Evolutionary conservation across 2,329 filamentous ascomycete genomes (phyloP).

Genomic region (Penicillium frequentans): DNA sequence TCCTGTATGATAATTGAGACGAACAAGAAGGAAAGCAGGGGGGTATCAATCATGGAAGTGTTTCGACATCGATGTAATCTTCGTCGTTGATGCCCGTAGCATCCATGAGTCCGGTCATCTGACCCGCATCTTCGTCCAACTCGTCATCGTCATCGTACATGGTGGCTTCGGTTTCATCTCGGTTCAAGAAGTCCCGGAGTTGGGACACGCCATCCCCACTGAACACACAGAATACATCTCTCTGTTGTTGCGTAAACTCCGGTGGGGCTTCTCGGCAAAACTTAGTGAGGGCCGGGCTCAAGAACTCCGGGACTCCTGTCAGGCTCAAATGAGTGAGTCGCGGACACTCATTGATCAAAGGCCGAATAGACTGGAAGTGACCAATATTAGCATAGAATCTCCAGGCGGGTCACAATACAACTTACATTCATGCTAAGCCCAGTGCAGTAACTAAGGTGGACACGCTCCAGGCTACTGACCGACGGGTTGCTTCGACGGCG

Average conservation of each 20-base stretch:
- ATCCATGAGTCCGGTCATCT: conserved; percentile 43
- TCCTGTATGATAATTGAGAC: conserved; percentile 17
- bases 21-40: conserved; percentile 12
- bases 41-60: conserved; percentile 32
- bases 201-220: conserved; percentile 79
- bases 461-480: conserved; percentile 77
- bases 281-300: conserved; percentile 76
- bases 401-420: conserved; percentile 9
- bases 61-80: conserved; percentile 40
- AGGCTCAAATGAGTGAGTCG: conserved; percentile 91
- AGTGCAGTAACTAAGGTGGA: conserved; percentile 94
- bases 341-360: conserved; percentile 84
- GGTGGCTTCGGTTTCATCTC: conserved; percentile 40
- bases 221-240: conserved; percentile 96
- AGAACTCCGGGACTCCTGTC: conserved; percentile 89
- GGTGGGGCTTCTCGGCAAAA: conserved; percentile 85
- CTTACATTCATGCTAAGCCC: conserved; percentile 77
- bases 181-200: conserved; percentile 76
- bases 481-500: conserved; percentile 54
- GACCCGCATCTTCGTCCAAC: conserved; percentile 44
- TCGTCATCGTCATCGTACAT: conserved; percentile 48
- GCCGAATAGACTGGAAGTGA: conserved; percentile 73
- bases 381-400: neutral
- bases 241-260: conserved; percentile 94
- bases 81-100: conserved; percentile 44